Percentiles rank a stretch among this genome's conserved stretches.
Evolutionary conservation across 805 yeast genomes (phyloP).

Genomic region (Myxozyma mucilagina): DNA sequence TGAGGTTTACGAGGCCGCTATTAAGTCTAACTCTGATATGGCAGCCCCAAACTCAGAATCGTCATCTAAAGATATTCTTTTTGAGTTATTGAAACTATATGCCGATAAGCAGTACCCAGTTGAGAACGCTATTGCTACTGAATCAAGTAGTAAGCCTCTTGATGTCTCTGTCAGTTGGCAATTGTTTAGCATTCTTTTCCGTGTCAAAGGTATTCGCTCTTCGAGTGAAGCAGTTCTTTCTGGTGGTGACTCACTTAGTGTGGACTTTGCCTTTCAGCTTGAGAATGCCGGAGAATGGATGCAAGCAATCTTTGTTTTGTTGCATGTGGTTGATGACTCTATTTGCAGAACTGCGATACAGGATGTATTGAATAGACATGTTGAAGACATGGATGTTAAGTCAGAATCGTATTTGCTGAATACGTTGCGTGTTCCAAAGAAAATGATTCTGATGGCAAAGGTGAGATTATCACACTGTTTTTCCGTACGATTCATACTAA

Average conservation of each 20-base stretch:
- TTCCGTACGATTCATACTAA: conserved; percentile 37
- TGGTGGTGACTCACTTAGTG: conserved; percentile 45
- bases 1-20: conserved; percentile 28
- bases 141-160: background rate
- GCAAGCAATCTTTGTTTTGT: conserved; percentile 63
- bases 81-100: conserved; percentile 24
- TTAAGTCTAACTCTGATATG: conserved; percentile 6
- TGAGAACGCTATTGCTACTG: conserved; percentile 10
- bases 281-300: conserved; percentile 50
- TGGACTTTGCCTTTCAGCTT: conserved; percentile 54
- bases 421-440: conserved; percentile 17
- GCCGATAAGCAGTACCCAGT: conserved; percentile 18
- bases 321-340: conserved; percentile 55
- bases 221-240: conserved; percentile 9
- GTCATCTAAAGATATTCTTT: conserved; percentile 17
- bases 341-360: conserved; percentile 47
- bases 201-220: conserved; percentile 20
- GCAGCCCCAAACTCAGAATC: conserved; percentile 4
- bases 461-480: background rate
- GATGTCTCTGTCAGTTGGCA: conserved; percentile 48
- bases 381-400: conserved; percentile 16
- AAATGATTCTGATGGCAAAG: conserved; percentile 28
- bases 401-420: conserved; percentile 10
- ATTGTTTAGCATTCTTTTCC: conserved; percentile 47
- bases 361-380: conserved; percentile 35